phyloP scores from a whole-genome alignment of 192 early-diverging fungal species.

The Cladochytrium replicatum region DNA sequence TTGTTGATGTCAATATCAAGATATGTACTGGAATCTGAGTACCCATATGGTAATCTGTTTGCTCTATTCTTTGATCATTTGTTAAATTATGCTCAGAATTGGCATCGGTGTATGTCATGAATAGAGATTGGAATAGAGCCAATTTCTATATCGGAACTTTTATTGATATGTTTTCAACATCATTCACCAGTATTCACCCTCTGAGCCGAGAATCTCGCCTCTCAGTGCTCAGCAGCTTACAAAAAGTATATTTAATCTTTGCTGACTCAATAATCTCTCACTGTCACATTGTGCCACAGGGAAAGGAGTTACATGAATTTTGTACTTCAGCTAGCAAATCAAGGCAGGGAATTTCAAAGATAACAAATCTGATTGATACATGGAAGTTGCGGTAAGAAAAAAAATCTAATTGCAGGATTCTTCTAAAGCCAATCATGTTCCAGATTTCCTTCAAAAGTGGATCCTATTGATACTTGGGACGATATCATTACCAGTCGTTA shows the following conservation, averaged over 20 bases:
- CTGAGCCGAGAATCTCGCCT: slow-evolving; percentile 7
- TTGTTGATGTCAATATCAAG: too few species aligned
- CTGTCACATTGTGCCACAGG: too few species aligned
- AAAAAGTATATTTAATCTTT: slow-evolving; percentile 8
- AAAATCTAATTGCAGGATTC: too few species aligned
- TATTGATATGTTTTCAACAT: slow-evolving; percentile 10
- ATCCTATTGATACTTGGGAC: slow-evolving; percentile 51
- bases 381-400: too few species aligned
- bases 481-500: slow-evolving; percentile 42
- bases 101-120: slow-evolving; percentile 1
- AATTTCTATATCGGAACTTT: slow-evolving; percentile 19
- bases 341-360: too few species aligned
- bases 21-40: background rate
- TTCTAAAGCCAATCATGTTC: too few species aligned
- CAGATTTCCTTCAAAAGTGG: slow-evolving; percentile 37
- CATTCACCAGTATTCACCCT: slow-evolving; percentile 15
- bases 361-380: too few species aligned
- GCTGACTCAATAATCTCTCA: too few species aligned
- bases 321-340: too few species aligned
- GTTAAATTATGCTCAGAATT: slow-evolving; percentile 6
- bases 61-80: slow-evolving; percentile 27
- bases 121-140: slow-evolving; percentile 15
- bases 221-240: slow-evolving; percentile 4
- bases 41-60: slow-evolving; percentile 7
- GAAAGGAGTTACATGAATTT: too few species aligned